Evolutionary conservation across 2,329 filamentous ascomycete species (phyloP), one percentile per base, ranked within the genome.

Genomic region (Penicillium hesseltinei): DNA sequence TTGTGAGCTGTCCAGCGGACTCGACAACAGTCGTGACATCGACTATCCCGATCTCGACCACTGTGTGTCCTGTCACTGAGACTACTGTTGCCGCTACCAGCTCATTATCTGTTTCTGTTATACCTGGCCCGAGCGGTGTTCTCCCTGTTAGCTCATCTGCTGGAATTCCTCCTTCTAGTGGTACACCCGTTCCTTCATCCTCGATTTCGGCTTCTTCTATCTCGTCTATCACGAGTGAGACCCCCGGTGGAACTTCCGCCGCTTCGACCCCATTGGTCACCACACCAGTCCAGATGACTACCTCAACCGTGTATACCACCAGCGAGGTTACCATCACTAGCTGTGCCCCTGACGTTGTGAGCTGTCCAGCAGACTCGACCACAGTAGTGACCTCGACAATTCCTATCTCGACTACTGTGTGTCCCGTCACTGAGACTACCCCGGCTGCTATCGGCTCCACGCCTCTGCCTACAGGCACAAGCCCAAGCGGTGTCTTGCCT

Each of bases 31-130:
- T 84, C 31, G 74, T 82, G 53, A 84, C 82, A 3, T 78, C 82
- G 57, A 84, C 81, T 7, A 69, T 88, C 58, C 73, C 84, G 46
- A 66, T 85, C 48, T 82, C 81, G 50, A 87, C 85, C 61, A 87
- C 84, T 40, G 70, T 86, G 68, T 86, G 83, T 80, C 84, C 77
- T 31, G 71, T 75, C 25, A 74, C 72, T 6, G 62, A 76, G 59
- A 72, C 62, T 66, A 29, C 27, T 29, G 7, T 27, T 27, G 25
- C 25, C 7, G 25, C 25, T 27, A 27, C 29, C 10, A 27, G 25
- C 11, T 51, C 31, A 13, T 2, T 15, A 33, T 31, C 44, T 13
- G 9, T 36, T n/a, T 21, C 21, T 9, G 31, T 48, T 3, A 17
- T 42, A 0, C 33, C 46, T 21, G 27, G 27, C 17, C 27, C 42